These are phyloP conservation scores for Quillaja saponaria DNA, from an alignment of 306 rosid species.

Conservation along the genomic window DNA sequence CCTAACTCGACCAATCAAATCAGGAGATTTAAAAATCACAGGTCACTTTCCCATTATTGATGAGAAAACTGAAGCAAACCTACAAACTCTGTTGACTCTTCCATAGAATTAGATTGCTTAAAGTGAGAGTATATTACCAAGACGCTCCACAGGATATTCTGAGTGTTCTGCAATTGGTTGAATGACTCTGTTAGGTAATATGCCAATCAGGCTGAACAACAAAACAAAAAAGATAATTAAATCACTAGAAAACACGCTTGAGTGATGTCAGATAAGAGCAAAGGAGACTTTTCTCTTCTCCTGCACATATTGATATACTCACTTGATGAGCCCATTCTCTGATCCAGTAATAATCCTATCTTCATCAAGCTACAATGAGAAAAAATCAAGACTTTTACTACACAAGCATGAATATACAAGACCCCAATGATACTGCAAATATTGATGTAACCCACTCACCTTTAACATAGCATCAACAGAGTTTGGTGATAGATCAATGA, in stretches of 20 bases:
- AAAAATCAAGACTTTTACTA: neutral
- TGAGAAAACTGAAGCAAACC: neutral
- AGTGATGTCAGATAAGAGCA: conserved; percentile 4
- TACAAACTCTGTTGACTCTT: conserved; percentile 4
- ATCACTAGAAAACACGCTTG: conserved; percentile 3
- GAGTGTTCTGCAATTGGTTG: conserved; percentile 95
- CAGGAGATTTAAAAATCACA: neutral
- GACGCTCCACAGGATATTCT: conserved; percentile 79
- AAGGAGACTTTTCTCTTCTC: conserved; percentile 17
- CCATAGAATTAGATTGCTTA: neutral
- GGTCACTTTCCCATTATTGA: neutral
- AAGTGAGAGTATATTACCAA: conserved; percentile 55
- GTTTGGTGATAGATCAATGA: conserved; percentile 70
- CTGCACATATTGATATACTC: conserved; percentile 39
- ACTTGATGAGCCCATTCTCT: conserved; percentile 92
- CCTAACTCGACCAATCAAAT: conserved; percentile 1
- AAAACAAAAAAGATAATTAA: conserved; percentile 10
- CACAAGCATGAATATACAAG: conserved; percentile 5
- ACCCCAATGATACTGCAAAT: conserved; percentile 13
- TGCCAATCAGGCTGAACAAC: conserved; percentile 64
- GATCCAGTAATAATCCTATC: conserved; percentile 86
- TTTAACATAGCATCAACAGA: conserved; percentile 79
- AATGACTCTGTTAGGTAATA: conserved; percentile 83
- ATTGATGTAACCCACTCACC: conserved; percentile 45
- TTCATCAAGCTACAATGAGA: conserved; percentile 75